Conservation (phyloP, 1,284 basidiomycete species). For the Malassezia sp. region DNA sequence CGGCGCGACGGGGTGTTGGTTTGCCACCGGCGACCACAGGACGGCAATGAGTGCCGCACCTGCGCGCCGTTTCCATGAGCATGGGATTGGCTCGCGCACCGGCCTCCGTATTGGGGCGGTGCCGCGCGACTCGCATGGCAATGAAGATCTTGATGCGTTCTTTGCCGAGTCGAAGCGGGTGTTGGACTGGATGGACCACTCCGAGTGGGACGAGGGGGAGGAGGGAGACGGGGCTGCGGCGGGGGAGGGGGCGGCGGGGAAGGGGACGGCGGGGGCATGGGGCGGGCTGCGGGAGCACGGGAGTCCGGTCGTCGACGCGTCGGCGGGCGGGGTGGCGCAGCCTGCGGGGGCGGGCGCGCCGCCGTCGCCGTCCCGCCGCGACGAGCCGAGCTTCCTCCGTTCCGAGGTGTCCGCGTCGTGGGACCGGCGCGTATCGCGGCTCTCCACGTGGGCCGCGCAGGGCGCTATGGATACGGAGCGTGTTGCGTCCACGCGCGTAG, state of each 20-base stretch:
- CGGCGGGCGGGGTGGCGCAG: no score
- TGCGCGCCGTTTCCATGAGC: slow-evolving; percentile 35
- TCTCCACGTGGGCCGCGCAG: slow-evolving; percentile 17
- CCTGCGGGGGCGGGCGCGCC: neutral
- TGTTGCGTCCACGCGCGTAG: no score
- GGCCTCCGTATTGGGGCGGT: slow-evolving; percentile 33
- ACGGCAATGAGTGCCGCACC: slow-evolving; percentile 8
- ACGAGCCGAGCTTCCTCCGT: neutral
- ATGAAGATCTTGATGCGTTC: slow-evolving; percentile 39
- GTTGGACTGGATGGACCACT: slow-evolving; percentile 40
- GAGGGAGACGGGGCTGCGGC: no score
- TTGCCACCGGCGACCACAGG: neutral
- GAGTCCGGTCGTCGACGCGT: neutral
- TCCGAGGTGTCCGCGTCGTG: no score
- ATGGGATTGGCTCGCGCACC: slow-evolving; percentile 39
- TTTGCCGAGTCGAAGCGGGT: slow-evolving; percentile 38
- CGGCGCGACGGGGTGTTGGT: neutral
- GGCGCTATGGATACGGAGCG: slow-evolving; percentile 8
- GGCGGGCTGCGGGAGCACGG: neutral
- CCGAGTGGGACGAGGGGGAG: slow-evolving; percentile 53
- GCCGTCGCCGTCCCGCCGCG: neutral
- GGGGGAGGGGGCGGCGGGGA: no score
- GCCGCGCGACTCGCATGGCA: slow-evolving; percentile 58
- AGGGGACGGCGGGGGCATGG: no score
- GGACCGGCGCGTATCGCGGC: slow-evolving; percentile 13